Evolutionary conservation across 2,329 filamentous ascomycete species (phyloP), one percentile per base, ranked within the genome.

Genomic region (Blastomyces gilchristii): DNA sequence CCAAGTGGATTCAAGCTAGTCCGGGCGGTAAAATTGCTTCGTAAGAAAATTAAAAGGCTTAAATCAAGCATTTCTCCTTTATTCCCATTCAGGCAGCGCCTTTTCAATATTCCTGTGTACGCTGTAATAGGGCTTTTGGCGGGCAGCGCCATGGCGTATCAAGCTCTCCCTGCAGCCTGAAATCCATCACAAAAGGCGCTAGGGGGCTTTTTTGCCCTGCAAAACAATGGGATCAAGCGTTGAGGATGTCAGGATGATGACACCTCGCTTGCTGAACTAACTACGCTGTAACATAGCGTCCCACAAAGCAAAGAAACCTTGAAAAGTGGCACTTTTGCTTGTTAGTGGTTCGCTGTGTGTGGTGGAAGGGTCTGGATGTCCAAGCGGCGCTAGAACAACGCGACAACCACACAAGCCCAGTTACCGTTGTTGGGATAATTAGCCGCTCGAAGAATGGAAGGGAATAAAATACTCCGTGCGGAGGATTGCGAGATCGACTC

Each of bases 1-100:
- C 16, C 16, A 49, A 28, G 56, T 58, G 56, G 57, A 14, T 58
- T 58, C 41, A 28, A 22, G 28, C 43, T 59, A 59, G 58, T 11
- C 37, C 6, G 4, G 39, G 54, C 37, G 3, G 28, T 43, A 18
- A 54, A 41, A 16, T 43, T 25, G n/a, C 50, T 18, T 28, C 28
- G n/a, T 57, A 39, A 41, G 31, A 57, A 39, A 37, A 57, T 14
- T 22, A 37, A 14, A 37, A 8, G 14, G 31, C 25, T 52, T 52
- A 37, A 25, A 52, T 18, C 6, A 28, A 58, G 22, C 37, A 28
- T 28, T 41, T 18, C 12, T 28, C 22, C 6, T 39, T 16, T 43
- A 28, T 43, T 28, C n/a, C 37, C n/a, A 37, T 58, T 58, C 16
- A 25, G 25, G 49, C 25, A 14, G 22, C 5, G 8, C 18, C 4